Evolutionary conservation across 2,329 filamentous ascomycete genomes (phyloP).

Genomic region (Colletotrichum caudatum): DNA sequence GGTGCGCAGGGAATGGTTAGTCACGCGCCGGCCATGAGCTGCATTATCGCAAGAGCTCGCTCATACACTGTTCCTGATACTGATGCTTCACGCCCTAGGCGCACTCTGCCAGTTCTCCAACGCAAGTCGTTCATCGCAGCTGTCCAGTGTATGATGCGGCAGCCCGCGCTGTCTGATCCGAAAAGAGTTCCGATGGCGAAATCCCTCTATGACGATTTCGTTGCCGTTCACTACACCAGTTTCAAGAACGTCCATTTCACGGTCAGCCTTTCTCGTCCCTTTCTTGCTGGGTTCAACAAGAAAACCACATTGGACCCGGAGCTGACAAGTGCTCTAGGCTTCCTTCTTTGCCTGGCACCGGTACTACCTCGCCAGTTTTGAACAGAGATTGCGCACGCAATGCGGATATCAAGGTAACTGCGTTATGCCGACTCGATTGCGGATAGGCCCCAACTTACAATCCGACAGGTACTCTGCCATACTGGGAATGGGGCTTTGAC

Average conservation of each 20-base stretch:
- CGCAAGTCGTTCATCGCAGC: conserved; percentile 46
- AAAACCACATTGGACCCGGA: no score
- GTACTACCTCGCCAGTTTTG: conserved; percentile 38
- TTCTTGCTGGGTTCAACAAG: no score
- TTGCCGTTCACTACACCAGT: conserved; percentile 41
- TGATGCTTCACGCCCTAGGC: conserved; percentile 27
- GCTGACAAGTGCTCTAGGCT: not conserved
- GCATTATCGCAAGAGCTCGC: not conserved
- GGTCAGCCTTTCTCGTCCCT: conserved; percentile 2
- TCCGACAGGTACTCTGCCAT: conserved; percentile 38
- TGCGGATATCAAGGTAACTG: conserved; percentile 42
- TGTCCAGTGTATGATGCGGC: conserved; percentile 46
- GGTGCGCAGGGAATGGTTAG: conserved; percentile 34
- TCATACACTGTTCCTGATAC: no score
- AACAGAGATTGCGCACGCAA: conserved; percentile 38
- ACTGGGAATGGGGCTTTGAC: conserved; percentile 41
- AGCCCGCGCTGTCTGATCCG: conserved; percentile 39
- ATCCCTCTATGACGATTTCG: conserved; percentile 44
- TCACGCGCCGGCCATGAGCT: not conserved
- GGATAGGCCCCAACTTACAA: not conserved
- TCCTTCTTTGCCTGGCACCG: conserved; percentile 42
- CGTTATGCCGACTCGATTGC: fast-evolving
- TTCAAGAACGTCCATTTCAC: conserved; percentile 34
- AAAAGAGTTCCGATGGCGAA: conserved; percentile 41
- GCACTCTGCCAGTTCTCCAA: conserved; percentile 42